A percentile compares a stretch with the other conserved stretches of the same genome.
These are phyloP conservation scores for Suillus brevipes DNA, from an alignment of 768 basidiomycete species.

Conservation along the genomic window DNA sequence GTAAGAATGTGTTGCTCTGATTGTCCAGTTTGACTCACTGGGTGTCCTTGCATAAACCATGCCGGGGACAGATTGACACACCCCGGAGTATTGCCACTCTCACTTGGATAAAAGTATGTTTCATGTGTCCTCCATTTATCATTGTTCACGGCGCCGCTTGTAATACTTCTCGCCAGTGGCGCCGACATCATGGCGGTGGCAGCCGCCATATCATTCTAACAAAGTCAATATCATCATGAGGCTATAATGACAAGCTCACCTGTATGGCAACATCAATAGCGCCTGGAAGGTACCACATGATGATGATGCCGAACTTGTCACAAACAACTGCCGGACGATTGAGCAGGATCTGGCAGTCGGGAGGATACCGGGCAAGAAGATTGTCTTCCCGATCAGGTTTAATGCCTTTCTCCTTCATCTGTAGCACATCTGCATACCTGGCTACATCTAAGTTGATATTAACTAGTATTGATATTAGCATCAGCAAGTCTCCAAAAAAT, in stretches of 20 bases:
- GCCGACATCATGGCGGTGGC: background rate
- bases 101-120: too few species aligned
- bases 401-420: background rate
- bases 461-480: background rate
- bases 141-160: background rate
- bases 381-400: background rate
- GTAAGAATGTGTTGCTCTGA: background rate
- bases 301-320: background rate
- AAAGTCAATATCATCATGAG: background rate
- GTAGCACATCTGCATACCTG: background rate
- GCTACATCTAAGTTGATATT: background rate
- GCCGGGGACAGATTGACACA: too few species aligned
- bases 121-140: too few species aligned
- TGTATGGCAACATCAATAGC: background rate
- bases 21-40: background rate
- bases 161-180: background rate
- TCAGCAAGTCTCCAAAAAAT: too few species aligned
- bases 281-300: background rate
- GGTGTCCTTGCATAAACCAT: background rate
- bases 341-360: background rate
- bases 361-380: background rate
- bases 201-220: background rate
- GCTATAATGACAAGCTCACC: background rate
- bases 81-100: too few species aligned
- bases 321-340: background rate